These are phyloP conservation scores for Chlorella variabilis DNA, from an alignment of 163 green algal species.

Conservation along the genomic window DNA sequence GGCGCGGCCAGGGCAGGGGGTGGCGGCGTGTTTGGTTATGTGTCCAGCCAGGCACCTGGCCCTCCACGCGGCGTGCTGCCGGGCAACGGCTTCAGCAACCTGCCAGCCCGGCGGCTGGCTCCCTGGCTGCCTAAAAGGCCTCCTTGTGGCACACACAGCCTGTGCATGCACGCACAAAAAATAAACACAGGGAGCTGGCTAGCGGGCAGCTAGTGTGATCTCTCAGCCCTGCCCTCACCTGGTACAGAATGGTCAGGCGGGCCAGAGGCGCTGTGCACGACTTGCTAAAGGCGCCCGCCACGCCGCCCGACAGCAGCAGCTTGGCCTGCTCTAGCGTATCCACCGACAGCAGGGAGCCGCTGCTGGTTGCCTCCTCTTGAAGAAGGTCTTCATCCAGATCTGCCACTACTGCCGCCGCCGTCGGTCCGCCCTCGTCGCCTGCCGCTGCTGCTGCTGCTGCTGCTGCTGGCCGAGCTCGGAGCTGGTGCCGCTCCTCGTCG, in stretches of 20 bases:
- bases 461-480: background rate
- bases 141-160: too few relatives aligned
- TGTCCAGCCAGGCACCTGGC: too few relatives aligned
- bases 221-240: too few relatives aligned
- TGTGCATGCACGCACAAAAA: too few relatives aligned
- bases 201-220: too few relatives aligned
- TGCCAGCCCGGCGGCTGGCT: too few relatives aligned
- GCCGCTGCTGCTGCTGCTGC: background rate
- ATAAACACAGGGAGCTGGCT: too few relatives aligned
- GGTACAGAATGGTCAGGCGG: slow-evolving; percentile 97
- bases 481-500: background rate
- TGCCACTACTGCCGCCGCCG: too few relatives aligned
- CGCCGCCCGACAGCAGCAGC: slow-evolving; percentile 80
- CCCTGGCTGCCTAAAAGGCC: too few relatives aligned
- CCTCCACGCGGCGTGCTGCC: too few relatives aligned
- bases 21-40: background rate
- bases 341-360: background rate
- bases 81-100: too few relatives aligned
- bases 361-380: background rate
- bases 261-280: slow-evolving; percentile 92
- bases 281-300: slow-evolving; percentile 93
- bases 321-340: slow-evolving; percentile 53
- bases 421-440: too few relatives aligned
- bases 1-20: background rate
- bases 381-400: background rate